Conservation (phyloP, 257 asterid species). For the Scutellaria baicalensis region DNA sequence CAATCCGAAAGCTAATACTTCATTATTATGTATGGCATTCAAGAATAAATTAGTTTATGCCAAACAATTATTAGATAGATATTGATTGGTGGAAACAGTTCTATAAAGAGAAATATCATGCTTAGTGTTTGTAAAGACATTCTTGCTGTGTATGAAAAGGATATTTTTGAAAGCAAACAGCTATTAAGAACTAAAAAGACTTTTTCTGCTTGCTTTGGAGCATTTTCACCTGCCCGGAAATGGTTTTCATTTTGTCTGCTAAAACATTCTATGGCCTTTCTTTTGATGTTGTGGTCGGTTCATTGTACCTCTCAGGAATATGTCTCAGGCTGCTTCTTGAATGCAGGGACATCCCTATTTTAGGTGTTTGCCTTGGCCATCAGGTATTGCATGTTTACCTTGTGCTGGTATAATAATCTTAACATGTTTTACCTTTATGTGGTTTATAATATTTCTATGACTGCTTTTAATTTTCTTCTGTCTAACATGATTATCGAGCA, state of each 20-base stretch:
- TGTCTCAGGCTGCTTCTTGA: conserved; percentile 82
- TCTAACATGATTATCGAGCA: neutral
- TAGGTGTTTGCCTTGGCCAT: conserved; percentile 99
- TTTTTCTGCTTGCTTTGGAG: neutral
- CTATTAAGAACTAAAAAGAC: neutral
- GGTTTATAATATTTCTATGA: neutral
- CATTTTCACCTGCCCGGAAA: neutral
- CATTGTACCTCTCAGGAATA: conserved; percentile 54
- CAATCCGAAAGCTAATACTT: neutral
- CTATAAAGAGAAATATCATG: neutral
- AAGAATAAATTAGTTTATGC: neutral
- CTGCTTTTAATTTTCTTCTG: neutral
- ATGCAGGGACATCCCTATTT: conserved; percentile 86
- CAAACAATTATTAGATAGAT: neutral
- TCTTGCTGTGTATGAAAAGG: neutral
- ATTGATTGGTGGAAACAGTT: neutral
- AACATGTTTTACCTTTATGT: neutral
- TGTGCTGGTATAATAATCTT: neutral
- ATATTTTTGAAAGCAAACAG: neutral
- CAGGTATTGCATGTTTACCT: conserved; percentile 47
- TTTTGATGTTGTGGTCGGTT: conserved; percentile 8
- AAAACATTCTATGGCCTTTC: neutral
- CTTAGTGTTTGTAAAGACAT: neutral
- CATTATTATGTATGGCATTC: neutral
- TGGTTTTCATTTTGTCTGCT: neutral